Conservation (phyloP, 805 yeast species). For the Hanseniaspora valbyensis region DNA sequence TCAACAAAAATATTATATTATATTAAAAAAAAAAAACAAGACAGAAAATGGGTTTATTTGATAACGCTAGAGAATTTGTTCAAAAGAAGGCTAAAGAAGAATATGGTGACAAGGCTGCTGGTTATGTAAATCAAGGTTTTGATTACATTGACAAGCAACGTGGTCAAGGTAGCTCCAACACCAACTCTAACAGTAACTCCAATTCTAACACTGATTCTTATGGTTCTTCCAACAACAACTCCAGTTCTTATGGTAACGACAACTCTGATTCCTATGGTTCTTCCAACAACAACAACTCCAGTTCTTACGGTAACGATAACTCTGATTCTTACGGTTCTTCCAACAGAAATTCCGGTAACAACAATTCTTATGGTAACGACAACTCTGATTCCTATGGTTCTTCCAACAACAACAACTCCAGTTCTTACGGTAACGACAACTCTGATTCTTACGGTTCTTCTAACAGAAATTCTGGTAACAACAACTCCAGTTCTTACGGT, state of each 20-base stretch:
- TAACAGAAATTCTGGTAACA: too few species aligned
- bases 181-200: constrained; percentile 18
- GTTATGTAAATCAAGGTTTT: constrained; percentile 19
- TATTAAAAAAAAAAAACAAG: not conserved
- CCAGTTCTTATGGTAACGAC: constrained; percentile 22
- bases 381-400: constrained; percentile 26
- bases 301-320: constrained; percentile 19
- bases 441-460: constrained; percentile 29
- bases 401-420: constrained; percentile 10
- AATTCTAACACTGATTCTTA: constrained; percentile 22
- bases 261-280: constrained; percentile 25
- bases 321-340: constrained; percentile 24
- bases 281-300: constrained; percentile 19
- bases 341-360: constrained; percentile 16
- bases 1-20: not conserved
- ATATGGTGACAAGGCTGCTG: constrained; percentile 16
- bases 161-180: constrained; percentile 13
- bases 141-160: constrained; percentile 25
- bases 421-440: constrained; percentile 18
- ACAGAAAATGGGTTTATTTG: constrained; percentile 34
- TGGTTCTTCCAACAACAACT: constrained; percentile 22
- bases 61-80: constrained; percentile 32
- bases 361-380: constrained; percentile 21
- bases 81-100: constrained; percentile 16
- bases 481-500: constrained; percentile 22